These are phyloP conservation scores for Psilocybe azurescens DNA, from an alignment of 768 basidiomycete species.

Conservation along the genomic window DNA sequence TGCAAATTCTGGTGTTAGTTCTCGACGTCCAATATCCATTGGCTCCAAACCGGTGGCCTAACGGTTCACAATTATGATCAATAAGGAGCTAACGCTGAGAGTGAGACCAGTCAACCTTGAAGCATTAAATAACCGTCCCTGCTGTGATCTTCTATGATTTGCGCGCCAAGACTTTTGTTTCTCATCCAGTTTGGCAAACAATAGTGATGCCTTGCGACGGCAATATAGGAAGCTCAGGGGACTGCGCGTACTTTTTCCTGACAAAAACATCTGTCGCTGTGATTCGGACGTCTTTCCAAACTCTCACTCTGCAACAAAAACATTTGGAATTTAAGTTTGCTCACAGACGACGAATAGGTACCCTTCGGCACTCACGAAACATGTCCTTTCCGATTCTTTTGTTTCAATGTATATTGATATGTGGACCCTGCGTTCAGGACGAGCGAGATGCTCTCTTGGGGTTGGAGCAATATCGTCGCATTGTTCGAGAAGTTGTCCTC, in stretches of 20 bases:
- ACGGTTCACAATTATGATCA: too few species aligned
- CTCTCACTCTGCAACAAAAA: constrained; percentile 38
- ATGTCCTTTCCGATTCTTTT: constrained; percentile 41
- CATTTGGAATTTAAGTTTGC: background rate
- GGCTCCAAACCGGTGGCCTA: too few species aligned
- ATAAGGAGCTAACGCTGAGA: too few species aligned
- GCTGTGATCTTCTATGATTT: background rate
- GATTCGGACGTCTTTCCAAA: constrained; percentile 50
- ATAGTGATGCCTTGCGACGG: constrained; percentile 16
- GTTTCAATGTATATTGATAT: constrained; percentile 53
- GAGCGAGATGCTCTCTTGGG: constrained; percentile 47
- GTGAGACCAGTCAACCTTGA: background rate
- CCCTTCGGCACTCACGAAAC: constrained; percentile 45
- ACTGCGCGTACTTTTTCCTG: constrained; percentile 10
- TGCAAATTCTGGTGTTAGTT: too few species aligned
- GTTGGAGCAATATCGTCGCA: constrained; percentile 43
- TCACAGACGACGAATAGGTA: background rate
- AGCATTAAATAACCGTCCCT: background rate
- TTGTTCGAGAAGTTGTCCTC: constrained; percentile 24
- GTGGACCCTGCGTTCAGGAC: constrained; percentile 52
- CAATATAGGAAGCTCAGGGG: constrained; percentile 3
- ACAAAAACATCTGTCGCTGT: constrained; percentile 33
- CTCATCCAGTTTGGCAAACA: constrained; percentile 5
- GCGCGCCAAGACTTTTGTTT: background rate
- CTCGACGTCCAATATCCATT: too few species aligned